Conservation (phyloP, 2,329 filamentous ascomycete genomes). For the Penicillium sclerotiorum region DNA sequence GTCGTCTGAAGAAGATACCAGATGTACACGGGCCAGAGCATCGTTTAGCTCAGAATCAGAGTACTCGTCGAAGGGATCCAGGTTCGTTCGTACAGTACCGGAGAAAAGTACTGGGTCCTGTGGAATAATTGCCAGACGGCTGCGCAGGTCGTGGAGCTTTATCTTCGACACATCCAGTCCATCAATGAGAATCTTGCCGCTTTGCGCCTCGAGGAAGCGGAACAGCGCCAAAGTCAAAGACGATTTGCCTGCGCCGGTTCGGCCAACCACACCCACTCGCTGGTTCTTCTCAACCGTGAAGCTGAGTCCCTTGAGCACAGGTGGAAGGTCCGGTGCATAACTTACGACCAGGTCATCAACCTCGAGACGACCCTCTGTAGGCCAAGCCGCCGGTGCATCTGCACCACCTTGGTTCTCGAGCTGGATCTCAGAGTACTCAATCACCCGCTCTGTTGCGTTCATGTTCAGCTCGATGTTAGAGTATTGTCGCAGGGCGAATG, state of each 20-base stretch:
- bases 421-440: constrained; percentile 55
- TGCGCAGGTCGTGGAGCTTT: constrained; percentile 62
- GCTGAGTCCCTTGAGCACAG: constrained; percentile 28
- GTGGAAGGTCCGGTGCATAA: constrained; percentile 70
- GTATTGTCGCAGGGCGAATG: constrained; percentile 69
- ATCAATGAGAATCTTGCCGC: constrained; percentile 34
- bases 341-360: constrained; percentile 71
- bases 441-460: constrained; percentile 46
- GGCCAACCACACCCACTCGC: constrained; percentile 36
- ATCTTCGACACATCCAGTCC: constrained; percentile 53
- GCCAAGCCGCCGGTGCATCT: constrained; percentile 33
- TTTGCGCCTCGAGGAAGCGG: constrained; percentile 31
- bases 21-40: constrained; percentile 69
- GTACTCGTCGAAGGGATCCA: constrained; percentile 75
- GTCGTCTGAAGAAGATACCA: constrained; percentile 52
- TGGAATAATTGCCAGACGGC: constrained; percentile 77
- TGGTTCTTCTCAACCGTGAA: constrained; percentile 31
- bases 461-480: constrained; percentile 66
- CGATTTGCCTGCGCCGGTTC: constrained; percentile 40
- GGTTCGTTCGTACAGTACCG: constrained; percentile 73
- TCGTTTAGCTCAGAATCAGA: constrained; percentile 69
- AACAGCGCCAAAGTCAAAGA: constrained; percentile 35
- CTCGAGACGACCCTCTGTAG: constrained; percentile 66
- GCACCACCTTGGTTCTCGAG: constrained; percentile 29
- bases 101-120: constrained; percentile 83